A percentile compares a stretch with the other conserved stretches of the same genome.
phyloP scores from a whole-genome alignment of 306 rosid genomes.

The Cajanus cajan region DNA sequence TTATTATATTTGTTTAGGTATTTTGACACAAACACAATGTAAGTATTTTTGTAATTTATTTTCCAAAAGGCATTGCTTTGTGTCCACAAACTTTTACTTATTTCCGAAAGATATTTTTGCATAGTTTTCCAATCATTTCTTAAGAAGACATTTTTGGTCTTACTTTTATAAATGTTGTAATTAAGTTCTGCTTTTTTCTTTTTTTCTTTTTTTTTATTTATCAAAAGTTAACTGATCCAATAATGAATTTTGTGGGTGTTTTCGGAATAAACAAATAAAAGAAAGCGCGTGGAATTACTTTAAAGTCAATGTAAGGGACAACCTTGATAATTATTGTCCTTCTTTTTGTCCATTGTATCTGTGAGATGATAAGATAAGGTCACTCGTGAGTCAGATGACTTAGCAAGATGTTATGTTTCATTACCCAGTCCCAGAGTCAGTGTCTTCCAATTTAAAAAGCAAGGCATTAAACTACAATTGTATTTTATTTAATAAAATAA shows the following conservation, averaged over 20 bases:
- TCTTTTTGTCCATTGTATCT: background rate
- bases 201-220: too few relatives aligned
- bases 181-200: background rate
- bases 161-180: background rate
- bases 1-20: too few relatives aligned
- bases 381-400: background rate
- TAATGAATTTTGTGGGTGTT: background rate
- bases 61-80: background rate
- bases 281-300: background rate
- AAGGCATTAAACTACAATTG: background rate
- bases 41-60: background rate
- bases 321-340: background rate
- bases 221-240: background rate
- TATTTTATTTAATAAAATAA: background rate
- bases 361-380: background rate
- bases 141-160: background rate
- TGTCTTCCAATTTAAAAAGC: background rate
- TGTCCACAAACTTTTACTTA: background rate
- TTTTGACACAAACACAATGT: background rate
- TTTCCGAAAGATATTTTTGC: background rate
- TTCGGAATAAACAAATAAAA: background rate
- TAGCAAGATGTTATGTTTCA: too few relatives aligned
- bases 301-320: background rate
- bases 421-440: background rate
- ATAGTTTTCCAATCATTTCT: background rate